Conservation (phyloP, 2,329 filamentous ascomycete genomes). For the Teratosphaeria zuluensis region DNA sequence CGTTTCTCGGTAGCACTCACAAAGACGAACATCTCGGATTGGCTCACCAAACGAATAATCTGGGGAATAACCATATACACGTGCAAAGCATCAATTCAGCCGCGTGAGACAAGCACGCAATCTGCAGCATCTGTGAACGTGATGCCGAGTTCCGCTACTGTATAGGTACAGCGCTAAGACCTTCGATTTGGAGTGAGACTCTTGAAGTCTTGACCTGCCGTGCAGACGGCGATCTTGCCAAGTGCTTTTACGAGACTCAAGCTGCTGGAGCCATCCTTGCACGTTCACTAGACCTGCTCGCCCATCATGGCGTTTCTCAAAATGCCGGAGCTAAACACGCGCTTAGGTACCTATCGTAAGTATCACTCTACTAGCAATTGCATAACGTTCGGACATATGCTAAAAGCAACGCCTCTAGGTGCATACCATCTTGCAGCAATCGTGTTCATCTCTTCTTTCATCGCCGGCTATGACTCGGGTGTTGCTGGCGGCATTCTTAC, state of each 20-base stretch:
- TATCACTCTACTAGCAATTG: not conserved
- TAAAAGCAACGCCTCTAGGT: not conserved
- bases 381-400: not conserved
- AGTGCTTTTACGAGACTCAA: not conserved
- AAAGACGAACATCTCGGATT: not conserved
- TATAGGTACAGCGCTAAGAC: not conserved
- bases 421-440: conserved; percentile 1
- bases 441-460: not conserved
- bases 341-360: not conserved
- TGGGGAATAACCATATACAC: not conserved
- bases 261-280: not conserved
- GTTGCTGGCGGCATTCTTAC: conserved; percentile 1
- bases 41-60: not conserved
- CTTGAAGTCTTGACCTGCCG: not conserved
- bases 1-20: not conserved
- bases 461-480: not conserved
- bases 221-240: not conserved
- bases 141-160: not conserved
- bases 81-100: not conserved
- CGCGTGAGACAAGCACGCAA: not conserved
- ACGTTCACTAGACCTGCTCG: not conserved
- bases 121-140: not conserved
- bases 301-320: not conserved
- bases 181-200: not conserved
- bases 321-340: not conserved